Evolutionary conservation across 1,284 basidiomycete genomes (phyloP), one percentile per base, ranked within the genome.

Genomic region (Irpex sp.): DNA sequence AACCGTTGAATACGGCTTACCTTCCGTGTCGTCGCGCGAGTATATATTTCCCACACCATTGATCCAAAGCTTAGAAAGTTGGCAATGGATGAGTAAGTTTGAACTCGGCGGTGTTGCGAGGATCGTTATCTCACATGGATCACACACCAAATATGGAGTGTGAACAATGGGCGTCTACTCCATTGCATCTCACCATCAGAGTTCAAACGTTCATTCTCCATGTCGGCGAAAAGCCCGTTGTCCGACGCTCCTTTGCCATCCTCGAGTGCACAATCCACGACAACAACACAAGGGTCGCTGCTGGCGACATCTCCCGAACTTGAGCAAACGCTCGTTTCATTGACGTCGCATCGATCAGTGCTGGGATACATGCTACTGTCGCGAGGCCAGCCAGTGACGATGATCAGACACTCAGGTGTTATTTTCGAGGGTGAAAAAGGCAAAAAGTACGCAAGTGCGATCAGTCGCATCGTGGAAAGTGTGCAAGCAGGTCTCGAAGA

Each of bases 401-500:
- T 97, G 66, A 89, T 97, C 68, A 83, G 93, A 55, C 88, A 91
- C 69, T 89, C 90, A 0, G 95, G 95, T 0, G 85, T 90, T 37
- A 85, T 94, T 0, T 96, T 97, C 70, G 94, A 96, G 65, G 93
- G 93, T 9, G 92, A 94, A 65, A 86, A 90, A 48, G 94, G 94
- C 9, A 81, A 78, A 72, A 88, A 85, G 69, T 96, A 96, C 70
- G 94, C 93, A 1, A 80, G 81, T 55, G 88, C 86, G 5, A 84
- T 96, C n/a, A 87, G 85, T 61, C 80, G 83, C 64, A 92, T 96
- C 55, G 92, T 96, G 0, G 87, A 89, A 68, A 86, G 82, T 62
- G 91, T 93, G 36, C 86, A 90, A 65, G 73, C 75, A 4, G 94
- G 91, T 0, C 75, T 95, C 65, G 86, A 90, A 67, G 91, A 91